Base-by-base conservation (phyloP, 2,329 filamentous ascomycete genomes). In the Verticillium nubilum region DNA sequence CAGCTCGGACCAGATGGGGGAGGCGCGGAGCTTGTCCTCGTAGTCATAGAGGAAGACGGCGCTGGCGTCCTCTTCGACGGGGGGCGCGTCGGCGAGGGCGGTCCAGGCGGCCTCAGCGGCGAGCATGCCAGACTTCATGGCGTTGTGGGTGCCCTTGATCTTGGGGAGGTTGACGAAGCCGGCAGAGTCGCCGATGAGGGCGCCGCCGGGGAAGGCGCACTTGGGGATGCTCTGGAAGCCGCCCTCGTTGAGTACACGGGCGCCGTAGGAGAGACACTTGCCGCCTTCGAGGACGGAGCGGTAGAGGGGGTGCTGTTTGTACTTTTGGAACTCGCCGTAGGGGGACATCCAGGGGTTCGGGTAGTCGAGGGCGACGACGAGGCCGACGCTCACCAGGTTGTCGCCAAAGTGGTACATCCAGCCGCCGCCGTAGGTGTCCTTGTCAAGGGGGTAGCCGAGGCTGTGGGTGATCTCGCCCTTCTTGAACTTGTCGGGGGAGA, bases 371-470 rank as follows among this genome's bases (percentile, higher is more conserved):
- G 93, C 93, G 37, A 96, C 90, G 12, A 99, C 95, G 19, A 98
- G 81, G 26, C 95, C 95, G 59, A 99, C 82, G 66, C 88, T 92
- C 61, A 99, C 94, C 68, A 98, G 84, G 75, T 98, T 99, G 68
- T 99, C 94, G 37, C 93, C 95, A 74, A 98, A 99, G 75, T 99
- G 95, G 71, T 99, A 99, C 91, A 99, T 93, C 88, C 92, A 99
- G n/a, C 91, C 92, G 65, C 95, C 95, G 66, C 95, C 95, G 72
- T 99, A 99, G 9, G 93, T 95, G 71, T 98, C 89, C 67, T 82
- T 86, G 17, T 92, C 86, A 52, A 99, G 77, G 23, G 95, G 95
- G 70, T 96, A 98, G 23, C 95, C 95, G 87, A 99, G 86, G 4
- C 92, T 90, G 78, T 99, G 95, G 4, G 88, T 85, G 53, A 98